Evolutionary conservation across 495 filamentous ascomycete genomes (phyloP).

Genomic region (Penicillium longicatenatum): DNA sequence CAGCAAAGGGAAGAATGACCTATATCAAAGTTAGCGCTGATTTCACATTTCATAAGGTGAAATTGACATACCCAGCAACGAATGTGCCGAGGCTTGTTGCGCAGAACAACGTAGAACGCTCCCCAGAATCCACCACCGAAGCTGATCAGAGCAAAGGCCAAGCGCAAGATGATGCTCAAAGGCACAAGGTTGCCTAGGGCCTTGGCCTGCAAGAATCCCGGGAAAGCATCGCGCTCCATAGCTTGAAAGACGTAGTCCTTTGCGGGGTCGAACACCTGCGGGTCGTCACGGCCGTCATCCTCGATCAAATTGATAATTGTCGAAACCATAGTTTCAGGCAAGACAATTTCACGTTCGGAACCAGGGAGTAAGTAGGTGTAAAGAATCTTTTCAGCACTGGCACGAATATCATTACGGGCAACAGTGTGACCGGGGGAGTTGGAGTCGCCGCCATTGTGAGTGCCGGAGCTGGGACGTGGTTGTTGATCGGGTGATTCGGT

Average conservation of each 20-base stretch:
- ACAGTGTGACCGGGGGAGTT: conserved; percentile 85
- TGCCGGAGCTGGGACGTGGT: conserved; percentile 66
- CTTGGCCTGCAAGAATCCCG: conserved; percentile 91
- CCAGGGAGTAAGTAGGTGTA: conserved; percentile 93
- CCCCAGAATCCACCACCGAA: conserved; percentile 95
- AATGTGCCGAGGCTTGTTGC: conserved; percentile 70
- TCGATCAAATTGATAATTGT: conserved; percentile 84
- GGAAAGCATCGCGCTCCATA: conserved; percentile 98
- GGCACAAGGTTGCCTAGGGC: conserved; percentile 94
- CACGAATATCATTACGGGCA: conserved; percentile 79
- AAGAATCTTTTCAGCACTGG: conserved; percentile 95
- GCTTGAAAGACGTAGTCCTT: conserved; percentile 99
- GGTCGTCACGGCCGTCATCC: conserved; percentile 86
- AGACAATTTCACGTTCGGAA: conserved; percentile 90
- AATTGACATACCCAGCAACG: conserved; percentile 76
- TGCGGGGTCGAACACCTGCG: conserved; percentile 93
- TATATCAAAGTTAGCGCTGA: conserved; percentile 39
- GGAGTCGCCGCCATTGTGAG: conserved; percentile 48
- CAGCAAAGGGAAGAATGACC: conserved; percentile 90
- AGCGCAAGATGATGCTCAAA: conserved; percentile 75
- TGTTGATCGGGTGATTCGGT: conserved; percentile 52
- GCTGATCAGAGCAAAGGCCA: conserved; percentile 81
- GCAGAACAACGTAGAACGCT: conserved; percentile 88
- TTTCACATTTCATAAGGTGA: not conserved
- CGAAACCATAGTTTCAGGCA: conserved; percentile 82